Conservation (phyloP, 441 rosid species). For the Capsella rubella region DNA sequence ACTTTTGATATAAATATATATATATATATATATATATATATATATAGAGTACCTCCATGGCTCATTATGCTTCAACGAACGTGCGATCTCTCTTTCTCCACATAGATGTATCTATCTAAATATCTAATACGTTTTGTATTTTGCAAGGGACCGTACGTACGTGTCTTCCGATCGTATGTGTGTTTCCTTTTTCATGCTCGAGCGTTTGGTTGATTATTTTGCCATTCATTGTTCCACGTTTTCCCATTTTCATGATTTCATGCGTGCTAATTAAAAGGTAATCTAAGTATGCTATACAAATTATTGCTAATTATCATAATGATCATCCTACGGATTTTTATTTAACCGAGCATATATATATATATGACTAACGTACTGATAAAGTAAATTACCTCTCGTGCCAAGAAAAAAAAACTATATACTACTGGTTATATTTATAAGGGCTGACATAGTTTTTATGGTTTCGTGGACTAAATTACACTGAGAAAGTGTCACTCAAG, state of each 20-base stretch:
- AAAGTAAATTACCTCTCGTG: slow-evolving; percentile 26
- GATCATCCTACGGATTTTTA: slow-evolving; percentile 30
- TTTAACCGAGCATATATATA: slow-evolving; percentile 26
- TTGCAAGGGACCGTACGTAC: not conserved
- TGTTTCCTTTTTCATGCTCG: not conserved
- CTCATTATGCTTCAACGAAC: slow-evolving; percentile 29
- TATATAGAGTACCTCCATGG: not conserved
- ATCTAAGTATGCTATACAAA: slow-evolving; percentile 20
- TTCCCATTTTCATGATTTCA: slow-evolving; percentile 40
- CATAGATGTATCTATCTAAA: not conserved
- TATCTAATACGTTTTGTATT: not conserved
- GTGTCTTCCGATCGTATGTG: slow-evolving; percentile 15
- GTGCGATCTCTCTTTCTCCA: slow-evolving; percentile 30
- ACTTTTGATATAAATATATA: not conserved
- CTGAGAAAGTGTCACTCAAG: not conserved
- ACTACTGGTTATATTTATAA: not conserved
- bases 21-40: not conserved
- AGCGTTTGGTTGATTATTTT: slow-evolving; percentile 25
- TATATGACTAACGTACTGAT: slow-evolving; percentile 3
- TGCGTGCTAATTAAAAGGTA: slow-evolving; percentile 43
- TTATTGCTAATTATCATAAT: slow-evolving; percentile 32
- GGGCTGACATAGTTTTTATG: not conserved
- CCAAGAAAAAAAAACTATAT: not conserved
- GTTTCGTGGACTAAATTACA: slow-evolving; percentile 8
- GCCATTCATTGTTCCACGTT: slow-evolving; percentile 31